Base-by-base conservation (phyloP, 495 filamentous ascomycete genomes). In the Penicillium taxi region DNA sequence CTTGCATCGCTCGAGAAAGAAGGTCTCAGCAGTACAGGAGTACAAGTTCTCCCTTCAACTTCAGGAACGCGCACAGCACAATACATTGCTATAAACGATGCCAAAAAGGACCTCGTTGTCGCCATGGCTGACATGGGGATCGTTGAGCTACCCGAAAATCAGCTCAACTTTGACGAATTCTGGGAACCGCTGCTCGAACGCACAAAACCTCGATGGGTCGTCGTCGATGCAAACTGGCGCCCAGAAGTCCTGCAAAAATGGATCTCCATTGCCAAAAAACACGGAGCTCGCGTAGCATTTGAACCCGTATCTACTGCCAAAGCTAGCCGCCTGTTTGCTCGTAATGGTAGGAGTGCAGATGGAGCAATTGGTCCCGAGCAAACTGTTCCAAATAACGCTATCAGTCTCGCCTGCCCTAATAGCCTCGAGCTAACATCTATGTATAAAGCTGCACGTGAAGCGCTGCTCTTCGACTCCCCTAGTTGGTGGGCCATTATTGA, bases 61-160 rank as follows among this genome's bases (percentile, higher is more conserved):
- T 59, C 67, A 6, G 63, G 70, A 0, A 56, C 58, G 25, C 69
- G 78, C 17, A 98, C 91, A 2, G 85, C 88, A 5, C 86, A 94
- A 53, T 98, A 98, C 52, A 74, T 96, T 2, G 80, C 88, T 12
- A 66, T 96, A 48, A 98, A 96, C 58, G 84, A 90, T 52, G 64
- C 63, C 2, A 73, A 81, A 17, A 91, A 89, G 48, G 80, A 87
- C 39, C 73, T 98, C 7, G 68, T 84, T 2, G 53, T 94, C 28
- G 89, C 86, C 34, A 93, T 95, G 83, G 86, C 91, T 12, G 91
- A 98, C 54, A 95, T 96, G 86, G 67, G 64, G 33, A 91, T 98
- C 52, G 70, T 95, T 41, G 78, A 86, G 34, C 58, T 64, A 6
- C 48, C 63, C n/a, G 49, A 59, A 30, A 22, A 55, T 5, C 49